Percentiles rank a stretch among this genome's conserved stretches.
phyloP scores from a whole-genome alignment of 148 eudicot species.

The Oxyria digyna region DNA sequence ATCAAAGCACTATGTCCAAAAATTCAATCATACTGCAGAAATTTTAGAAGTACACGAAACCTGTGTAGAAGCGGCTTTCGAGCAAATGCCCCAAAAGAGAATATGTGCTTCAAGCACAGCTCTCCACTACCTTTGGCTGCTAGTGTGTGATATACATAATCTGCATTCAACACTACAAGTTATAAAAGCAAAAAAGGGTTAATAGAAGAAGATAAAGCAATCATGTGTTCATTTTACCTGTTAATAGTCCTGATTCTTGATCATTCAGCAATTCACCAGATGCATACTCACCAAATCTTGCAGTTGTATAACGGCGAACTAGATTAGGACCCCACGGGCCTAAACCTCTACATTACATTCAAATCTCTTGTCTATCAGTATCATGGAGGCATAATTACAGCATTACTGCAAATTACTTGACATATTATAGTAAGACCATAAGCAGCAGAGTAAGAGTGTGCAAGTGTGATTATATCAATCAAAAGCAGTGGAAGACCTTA shows the following conservation, averaged over 20 bases:
- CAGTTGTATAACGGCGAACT: conserved; percentile 72
- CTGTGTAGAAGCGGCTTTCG: conserved; percentile 68
- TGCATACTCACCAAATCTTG: conserved; percentile 73
- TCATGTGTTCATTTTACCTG: conserved; percentile 34
- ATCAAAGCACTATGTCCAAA: not conserved
- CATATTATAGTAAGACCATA: not conserved
- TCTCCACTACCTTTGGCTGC: conserved; percentile 98
- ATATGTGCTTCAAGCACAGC: conserved; percentile 79
- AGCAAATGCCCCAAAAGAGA: conserved; percentile 90
- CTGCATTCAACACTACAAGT: not conserved
- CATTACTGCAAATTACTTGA: not conserved
- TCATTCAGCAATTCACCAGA: conserved; percentile 46
- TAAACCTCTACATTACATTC: conserved; percentile 49
- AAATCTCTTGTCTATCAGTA: not conserved
- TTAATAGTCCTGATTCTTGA: conserved; percentile 58
- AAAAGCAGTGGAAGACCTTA: not conserved
- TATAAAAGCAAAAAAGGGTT: too few relatives aligned
- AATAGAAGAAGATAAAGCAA: not conserved
- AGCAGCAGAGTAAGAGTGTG: not conserved
- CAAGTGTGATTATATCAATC: not conserved
- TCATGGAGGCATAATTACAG: not conserved
- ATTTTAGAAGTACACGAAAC: conserved; percentile 20
- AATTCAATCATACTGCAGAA: not conserved
- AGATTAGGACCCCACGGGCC: conserved; percentile 93
- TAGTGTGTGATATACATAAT: conserved; percentile 77